phyloP scores from a whole-genome alignment of 768 basidiomycete genomes.

The Trametes villosa region DNA sequence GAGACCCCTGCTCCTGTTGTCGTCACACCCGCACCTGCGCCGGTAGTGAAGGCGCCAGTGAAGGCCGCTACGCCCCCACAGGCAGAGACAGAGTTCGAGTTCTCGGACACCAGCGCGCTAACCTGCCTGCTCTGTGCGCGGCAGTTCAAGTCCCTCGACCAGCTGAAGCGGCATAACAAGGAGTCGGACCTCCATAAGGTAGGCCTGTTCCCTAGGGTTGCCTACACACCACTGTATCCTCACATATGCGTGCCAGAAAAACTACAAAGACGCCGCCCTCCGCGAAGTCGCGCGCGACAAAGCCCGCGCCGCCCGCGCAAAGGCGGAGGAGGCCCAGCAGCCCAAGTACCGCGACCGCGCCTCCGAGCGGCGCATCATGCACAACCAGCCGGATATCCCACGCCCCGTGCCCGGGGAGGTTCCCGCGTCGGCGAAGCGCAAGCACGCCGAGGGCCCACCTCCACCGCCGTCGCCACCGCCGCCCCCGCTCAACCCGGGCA shows the following conservation, averaged over 20 bases:
- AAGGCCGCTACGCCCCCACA: slow-evolving; percentile 44
- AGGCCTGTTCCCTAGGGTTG: slow-evolving; percentile 35
- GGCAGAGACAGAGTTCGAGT: slow-evolving; percentile 74
- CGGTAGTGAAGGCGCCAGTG: slow-evolving; percentile 6
- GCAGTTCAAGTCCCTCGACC: slow-evolving; percentile 88
- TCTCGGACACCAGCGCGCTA: slow-evolving; percentile 72
- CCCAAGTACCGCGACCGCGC: slow-evolving; percentile 97
- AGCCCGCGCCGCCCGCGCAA: slow-evolving; percentile 44
- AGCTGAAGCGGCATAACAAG: slow-evolving; percentile 87
- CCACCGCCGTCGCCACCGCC: slow-evolving; percentile 65
- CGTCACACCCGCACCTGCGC: slow-evolving; percentile 5
- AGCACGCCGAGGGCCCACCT: slow-evolving; percentile 66
- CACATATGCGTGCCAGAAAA: slow-evolving; percentile 61
- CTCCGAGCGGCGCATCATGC: slow-evolving; percentile 85
- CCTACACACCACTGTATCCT: background rate
- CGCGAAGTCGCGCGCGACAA: slow-evolving; percentile 79
- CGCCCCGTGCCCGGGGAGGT: slow-evolving; percentile 39
- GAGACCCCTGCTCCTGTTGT: slow-evolving; percentile 19
- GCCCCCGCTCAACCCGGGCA: slow-evolving; percentile 66
- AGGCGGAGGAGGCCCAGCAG: slow-evolving; percentile 43
- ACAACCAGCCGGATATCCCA: slow-evolving; percentile 91
- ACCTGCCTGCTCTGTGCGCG: slow-evolving; percentile 91
- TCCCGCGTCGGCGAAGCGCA: slow-evolving; percentile 46
- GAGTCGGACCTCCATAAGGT: slow-evolving; percentile 97
- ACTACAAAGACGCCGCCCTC: slow-evolving; percentile 72